Evolutionary conservation across 441 rosid species (phyloP), one percentile per base, ranked within the genome.

Genomic region (Corymbia citriodora): DNA sequence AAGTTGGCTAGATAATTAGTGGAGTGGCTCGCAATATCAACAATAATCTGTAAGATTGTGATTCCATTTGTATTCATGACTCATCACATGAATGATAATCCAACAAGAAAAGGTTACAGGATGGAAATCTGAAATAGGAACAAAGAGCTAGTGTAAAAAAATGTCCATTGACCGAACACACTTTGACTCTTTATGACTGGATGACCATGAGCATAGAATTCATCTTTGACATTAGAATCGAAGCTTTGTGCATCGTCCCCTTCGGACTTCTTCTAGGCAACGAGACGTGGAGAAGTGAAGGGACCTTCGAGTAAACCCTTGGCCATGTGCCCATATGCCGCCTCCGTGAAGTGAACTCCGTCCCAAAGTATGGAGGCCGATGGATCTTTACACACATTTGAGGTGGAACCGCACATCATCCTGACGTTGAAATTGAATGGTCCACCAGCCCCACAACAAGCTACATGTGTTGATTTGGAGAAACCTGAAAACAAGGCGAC

Each of bases 201-300:
- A 8, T 68, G 74, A 31, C 40, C 11, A 70, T 70, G 81, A 33
- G 25, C 48, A 16, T 6, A 33, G 16, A 45, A 40, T 21, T 40
- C 83, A 74, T 40, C 83, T 74, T 74, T 40, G 50, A 74, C 50
- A 74, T 40, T 21, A 74, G 83, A 40, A 40, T 74, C 29, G n/a
- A 74, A 6, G 83, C 50, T 74, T 45, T 45, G 6, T 40, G 85
- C 85, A 48, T 9, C 29, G 10, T 25, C 31, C 86, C 50, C 19
- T 81, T 48, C 53, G 31, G 4, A 81, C 45, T 40, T 40, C 85
- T 74, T 70, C 40, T 36, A 72, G 82, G 48, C 21, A 36, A 40
- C 49, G 36, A 96, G 94, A 49, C 95, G 92, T 87, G 97, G 94
- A 49, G 89, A 57, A 18, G 94, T 88, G 88, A 93, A 96, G n/a